phyloP scores from a whole-genome alignment of 129 eudicot species.

The Rutidosis leptorrhynchoides region DNA sequence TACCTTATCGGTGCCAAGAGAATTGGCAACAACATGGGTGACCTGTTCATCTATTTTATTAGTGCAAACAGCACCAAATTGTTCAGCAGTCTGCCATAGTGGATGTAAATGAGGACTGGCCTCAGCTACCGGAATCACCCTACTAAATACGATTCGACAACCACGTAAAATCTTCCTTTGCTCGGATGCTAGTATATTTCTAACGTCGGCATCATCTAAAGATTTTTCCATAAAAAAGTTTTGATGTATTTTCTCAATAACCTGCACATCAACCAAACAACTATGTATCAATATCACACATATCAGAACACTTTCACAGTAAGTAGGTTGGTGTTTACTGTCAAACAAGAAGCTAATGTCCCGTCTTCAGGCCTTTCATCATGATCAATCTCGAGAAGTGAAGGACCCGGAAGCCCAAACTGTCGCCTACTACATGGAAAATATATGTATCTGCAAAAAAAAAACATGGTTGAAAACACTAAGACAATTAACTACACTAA shows the following conservation, averaged over 20 bases:
- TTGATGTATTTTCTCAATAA: conserved; percentile 77
- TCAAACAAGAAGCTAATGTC: conserved; percentile 76
- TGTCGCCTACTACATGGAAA: conserved; percentile 97
- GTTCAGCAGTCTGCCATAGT: conserved; percentile 94
- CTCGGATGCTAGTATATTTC: conserved; percentile 85
- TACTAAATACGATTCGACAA: conserved; percentile 83
- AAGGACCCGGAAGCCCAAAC: conserved; percentile 93
- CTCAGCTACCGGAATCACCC: conserved; percentile 93
- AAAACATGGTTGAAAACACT: background rate
- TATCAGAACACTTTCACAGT: background rate
- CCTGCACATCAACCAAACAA: conserved; percentile 52
- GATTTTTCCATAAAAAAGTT: conserved; percentile 60
- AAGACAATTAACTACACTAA: background rate
- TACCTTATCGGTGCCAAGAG: conserved; percentile 98
- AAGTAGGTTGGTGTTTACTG: conserved; percentile 47
- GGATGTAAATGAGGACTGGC: conserved; percentile 88
- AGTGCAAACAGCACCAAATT: conserved; percentile 94
- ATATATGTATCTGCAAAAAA: conserved; percentile 69
- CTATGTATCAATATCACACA: conserved; percentile 7
- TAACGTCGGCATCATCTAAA: conserved; percentile 85
- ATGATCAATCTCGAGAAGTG: conserved; percentile 86
- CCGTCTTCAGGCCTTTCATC: conserved; percentile 96
- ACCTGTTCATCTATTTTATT: conserved; percentile 86
- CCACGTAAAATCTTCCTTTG: conserved; percentile 81
- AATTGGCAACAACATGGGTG: conserved; percentile 93